phyloP scores from a whole-genome alignment of 768 basidiomycete genomes.

The Phaeolepiota aurea region DNA sequence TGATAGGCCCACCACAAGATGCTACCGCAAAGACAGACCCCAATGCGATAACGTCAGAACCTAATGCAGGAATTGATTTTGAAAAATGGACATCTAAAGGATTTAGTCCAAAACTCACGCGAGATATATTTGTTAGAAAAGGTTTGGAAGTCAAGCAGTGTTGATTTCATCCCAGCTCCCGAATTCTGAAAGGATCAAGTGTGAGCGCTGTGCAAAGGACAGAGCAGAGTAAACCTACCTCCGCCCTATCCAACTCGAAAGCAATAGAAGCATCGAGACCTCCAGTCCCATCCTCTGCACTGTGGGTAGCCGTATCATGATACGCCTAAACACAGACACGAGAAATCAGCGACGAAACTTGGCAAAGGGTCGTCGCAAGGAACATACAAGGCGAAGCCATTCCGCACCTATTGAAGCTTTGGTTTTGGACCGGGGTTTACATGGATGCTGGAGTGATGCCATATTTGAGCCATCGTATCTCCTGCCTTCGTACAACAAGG shows the following conservation, averaged over 20 bases:
- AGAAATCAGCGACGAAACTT: background rate
- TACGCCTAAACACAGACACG: slow-evolving; percentile 20
- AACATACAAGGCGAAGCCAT: slow-evolving; percentile 11
- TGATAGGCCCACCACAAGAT: slow-evolving; percentile 29
- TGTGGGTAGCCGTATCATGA: slow-evolving; percentile 32
- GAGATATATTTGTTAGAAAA: slow-evolving; percentile 28
- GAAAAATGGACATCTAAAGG: background rate
- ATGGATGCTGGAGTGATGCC: slow-evolving; percentile 11
- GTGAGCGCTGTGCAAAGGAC: background rate
- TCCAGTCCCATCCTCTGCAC: slow-evolving; percentile 26
- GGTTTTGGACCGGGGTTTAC: slow-evolving; percentile 8
- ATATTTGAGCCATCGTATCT: slow-evolving; percentile 9
- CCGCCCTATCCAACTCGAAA: slow-evolving; percentile 24
- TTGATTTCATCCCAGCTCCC: slow-evolving; percentile 24
- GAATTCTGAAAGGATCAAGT: slow-evolving; percentile 21
- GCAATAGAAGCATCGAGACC: slow-evolving; percentile 33
- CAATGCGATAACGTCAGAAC: slow-evolving; percentile 31
- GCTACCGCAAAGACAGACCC: slow-evolving; percentile 24
- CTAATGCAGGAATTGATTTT: slow-evolving; percentile 10
- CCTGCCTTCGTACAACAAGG: slow-evolving; percentile 11
- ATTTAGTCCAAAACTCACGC: slow-evolving; percentile 14
- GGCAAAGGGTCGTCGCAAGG: background rate
- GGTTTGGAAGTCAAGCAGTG: slow-evolving; percentile 20
- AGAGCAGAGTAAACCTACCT: slow-evolving; percentile 15
- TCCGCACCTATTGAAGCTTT: slow-evolving; percentile 11